Evolutionary conservation across 441 rosid species (phyloP).

Genomic region (Hura crepitans): DNA sequence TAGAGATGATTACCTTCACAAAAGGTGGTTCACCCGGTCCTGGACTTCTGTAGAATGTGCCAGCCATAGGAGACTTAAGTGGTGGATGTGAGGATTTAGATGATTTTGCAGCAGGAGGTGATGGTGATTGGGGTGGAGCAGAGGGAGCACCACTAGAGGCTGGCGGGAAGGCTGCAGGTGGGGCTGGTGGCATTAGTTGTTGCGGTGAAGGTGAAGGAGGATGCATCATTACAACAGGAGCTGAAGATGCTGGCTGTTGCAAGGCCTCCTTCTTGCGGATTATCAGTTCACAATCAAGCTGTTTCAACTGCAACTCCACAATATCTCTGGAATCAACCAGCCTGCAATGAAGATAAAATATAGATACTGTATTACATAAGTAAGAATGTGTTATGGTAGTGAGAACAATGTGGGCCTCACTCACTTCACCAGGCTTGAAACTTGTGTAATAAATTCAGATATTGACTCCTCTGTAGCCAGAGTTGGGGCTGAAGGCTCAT

Average conservation of each 20-base stretch:
- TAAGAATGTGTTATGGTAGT: background rate
- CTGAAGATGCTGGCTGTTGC: conserved; percentile 47
- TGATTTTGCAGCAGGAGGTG: conserved; percentile 38
- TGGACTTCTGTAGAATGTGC: conserved; percentile 77
- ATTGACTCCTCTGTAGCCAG: conserved; percentile 62
- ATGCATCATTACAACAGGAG: conserved; percentile 51
- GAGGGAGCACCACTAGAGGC: conserved; percentile 38
- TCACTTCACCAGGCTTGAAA: conserved; percentile 76
- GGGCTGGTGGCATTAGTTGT: conserved; percentile 28
- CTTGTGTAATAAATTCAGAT: conserved; percentile 70
- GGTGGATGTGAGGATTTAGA: conserved; percentile 62
- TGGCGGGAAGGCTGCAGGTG: conserved; percentile 37
- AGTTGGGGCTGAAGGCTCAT: conserved; percentile 37
- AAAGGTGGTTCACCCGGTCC: conserved; percentile 77
- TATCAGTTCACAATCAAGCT: conserved; percentile 62
- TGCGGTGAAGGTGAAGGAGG: conserved; percentile 38
- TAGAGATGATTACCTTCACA: conserved; percentile 53
- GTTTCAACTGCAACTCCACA: conserved; percentile 78
- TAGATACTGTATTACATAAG: conserved; percentile 5
- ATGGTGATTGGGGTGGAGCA: conserved; percentile 39
- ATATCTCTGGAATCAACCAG: conserved; percentile 89
- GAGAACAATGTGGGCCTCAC: conserved; percentile 19
- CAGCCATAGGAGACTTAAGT: conserved; percentile 85
- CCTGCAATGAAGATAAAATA: conserved; percentile 40
- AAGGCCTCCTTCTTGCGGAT: conserved; percentile 87